A percentile compares a stretch with the other conserved stretches of the same genome.
phyloP scores from a whole-genome alignment of 2,329 filamentous ascomycete genomes.

The Aspergillus cejpii region DNA sequence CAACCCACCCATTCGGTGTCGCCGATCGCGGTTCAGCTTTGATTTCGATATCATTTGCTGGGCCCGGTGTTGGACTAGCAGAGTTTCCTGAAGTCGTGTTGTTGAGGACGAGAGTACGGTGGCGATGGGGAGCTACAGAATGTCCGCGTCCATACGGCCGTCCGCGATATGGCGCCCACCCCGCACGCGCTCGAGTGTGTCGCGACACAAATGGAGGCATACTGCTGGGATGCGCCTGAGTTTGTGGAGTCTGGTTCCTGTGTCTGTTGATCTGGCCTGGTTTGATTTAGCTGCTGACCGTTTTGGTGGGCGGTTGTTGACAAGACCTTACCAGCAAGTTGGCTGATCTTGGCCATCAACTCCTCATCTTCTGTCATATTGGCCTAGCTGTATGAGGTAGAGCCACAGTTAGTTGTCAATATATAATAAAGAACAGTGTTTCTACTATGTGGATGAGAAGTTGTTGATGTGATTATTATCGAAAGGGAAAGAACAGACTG shows the following conservation, averaged over 20 bases:
- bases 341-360: conserved; percentile 51
- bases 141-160: conserved; percentile 36
- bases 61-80: conserved; percentile 17
- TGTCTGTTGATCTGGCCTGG: conserved; percentile 73
- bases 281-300: conserved; percentile 10
- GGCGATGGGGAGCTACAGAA: conserved; percentile 42
- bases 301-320: conserved; percentile 36
- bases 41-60: conserved; percentile 24
- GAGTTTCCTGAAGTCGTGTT: conserved; percentile 26
- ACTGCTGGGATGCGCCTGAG: conserved; percentile 17
- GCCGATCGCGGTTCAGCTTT: conserved; percentile 20
- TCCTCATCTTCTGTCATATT: conserved; percentile 52
- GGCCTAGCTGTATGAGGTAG: conserved; percentile 5
- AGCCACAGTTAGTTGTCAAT: conserved; percentile 6
- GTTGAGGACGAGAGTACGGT: conserved; percentile 62
- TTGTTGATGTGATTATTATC: no score
- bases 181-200: conserved; percentile 28
- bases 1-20: conserved; percentile 54
- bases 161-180: conserved; percentile 42
- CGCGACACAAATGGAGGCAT: conserved; percentile 26
- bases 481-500: no score
- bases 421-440: background rate
- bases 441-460: background rate
- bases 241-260: conserved; percentile 51
- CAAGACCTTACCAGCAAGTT: conserved; percentile 47